Evolutionary conservation across 495 filamentous ascomycete genomes (phyloP).

Genomic region (Pyronema omphalodes): DNA sequence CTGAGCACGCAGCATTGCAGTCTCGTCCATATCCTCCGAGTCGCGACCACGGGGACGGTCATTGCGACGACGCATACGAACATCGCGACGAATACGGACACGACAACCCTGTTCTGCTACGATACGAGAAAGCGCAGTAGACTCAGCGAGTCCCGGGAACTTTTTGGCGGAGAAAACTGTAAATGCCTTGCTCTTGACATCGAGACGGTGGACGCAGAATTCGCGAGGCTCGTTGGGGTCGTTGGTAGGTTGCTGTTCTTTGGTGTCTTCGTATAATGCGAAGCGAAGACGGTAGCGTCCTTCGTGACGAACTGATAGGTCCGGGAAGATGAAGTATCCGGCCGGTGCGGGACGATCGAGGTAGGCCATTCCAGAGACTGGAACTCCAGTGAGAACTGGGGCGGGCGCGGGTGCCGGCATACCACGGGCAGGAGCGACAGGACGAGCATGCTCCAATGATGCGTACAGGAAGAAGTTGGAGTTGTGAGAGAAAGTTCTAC

Average conservation of each 20-base stretch:
- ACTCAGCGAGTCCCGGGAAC: slow-evolving; percentile 86
- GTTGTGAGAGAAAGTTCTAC: slow-evolving; percentile 76
- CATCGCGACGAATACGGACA: slow-evolving; percentile 88
- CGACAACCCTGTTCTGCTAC: slow-evolving; percentile 96
- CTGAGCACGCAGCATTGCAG: slow-evolving; percentile 18
- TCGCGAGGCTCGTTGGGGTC: slow-evolving; percentile 26
- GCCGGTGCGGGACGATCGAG: slow-evolving; percentile 78
- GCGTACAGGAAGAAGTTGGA: slow-evolving; percentile 97
- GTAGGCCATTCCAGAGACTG: slow-evolving; percentile 92
- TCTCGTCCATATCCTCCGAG: slow-evolving; percentile 23
- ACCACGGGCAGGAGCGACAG: slow-evolving; percentile 65
- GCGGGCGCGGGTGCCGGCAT: slow-evolving; percentile 43
- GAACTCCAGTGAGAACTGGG: slow-evolving; percentile 83
- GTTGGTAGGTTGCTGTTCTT: slow-evolving; percentile 29
- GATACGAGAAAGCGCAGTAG: slow-evolving; percentile 68
- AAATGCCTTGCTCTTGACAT: slow-evolving; percentile 77
- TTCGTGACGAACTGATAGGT: slow-evolving; percentile 91
- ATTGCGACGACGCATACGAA: slow-evolving; percentile 65
- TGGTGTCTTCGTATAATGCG: slow-evolving; percentile 82
- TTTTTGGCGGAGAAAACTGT: slow-evolving; percentile 94
- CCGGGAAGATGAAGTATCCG: slow-evolving; percentile 96
- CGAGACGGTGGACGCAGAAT: slow-evolving; percentile 44
- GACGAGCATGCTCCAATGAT: slow-evolving; percentile 71
- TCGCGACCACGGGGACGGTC: slow-evolving; percentile 19
- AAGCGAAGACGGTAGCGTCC: slow-evolving; percentile 78